A percentile compares a stretch with the other conserved stretches of the same genome.
Evolutionary conservation across 805 yeast genomes (phyloP).

Genomic region (Candida dajiaensis): DNA sequence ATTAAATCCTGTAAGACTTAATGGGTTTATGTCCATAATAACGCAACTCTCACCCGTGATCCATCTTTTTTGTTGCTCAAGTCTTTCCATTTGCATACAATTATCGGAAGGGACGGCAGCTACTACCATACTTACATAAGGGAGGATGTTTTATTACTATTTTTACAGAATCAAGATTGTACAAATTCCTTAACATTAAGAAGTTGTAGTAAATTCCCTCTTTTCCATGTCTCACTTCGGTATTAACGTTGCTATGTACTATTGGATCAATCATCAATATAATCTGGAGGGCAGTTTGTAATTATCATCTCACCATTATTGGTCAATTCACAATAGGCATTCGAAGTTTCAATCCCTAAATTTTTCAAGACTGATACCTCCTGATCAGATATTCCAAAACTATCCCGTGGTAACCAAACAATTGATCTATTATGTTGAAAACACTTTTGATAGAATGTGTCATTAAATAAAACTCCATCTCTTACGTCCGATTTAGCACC

Average conservation of each 20-base stretch:
- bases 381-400: slow-evolving; percentile 8
- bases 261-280: slow-evolving; percentile 2
- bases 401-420: slow-evolving; percentile 24
- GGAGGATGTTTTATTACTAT: not conserved
- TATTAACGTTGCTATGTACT: not conserved
- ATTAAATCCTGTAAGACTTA: not conserved
- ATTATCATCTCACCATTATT: slow-evolving; percentile 20
- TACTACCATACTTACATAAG: not conserved
- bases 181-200: not conserved
- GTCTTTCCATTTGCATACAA: not conserved
- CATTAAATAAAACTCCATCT: slow-evolving; percentile 10
- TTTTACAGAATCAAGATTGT: not conserved
- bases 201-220: not conserved
- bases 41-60: not conserved
- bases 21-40: not conserved
- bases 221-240: not conserved
- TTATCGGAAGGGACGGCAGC: not conserved
- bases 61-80: not conserved
- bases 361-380: slow-evolving; percentile 15
- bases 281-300: slow-evolving; percentile 21
- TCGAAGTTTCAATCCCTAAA: slow-evolving; percentile 19
- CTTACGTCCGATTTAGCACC: slow-evolving; percentile 1
- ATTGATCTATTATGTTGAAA: slow-evolving; percentile 15
- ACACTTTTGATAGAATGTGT: slow-evolving; percentile 21
- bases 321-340: slow-evolving; percentile 12